These are phyloP conservation scores for Fragaria iinumae DNA, from an alignment of 306 rosid genomes.

Conservation along the genomic window DNA sequence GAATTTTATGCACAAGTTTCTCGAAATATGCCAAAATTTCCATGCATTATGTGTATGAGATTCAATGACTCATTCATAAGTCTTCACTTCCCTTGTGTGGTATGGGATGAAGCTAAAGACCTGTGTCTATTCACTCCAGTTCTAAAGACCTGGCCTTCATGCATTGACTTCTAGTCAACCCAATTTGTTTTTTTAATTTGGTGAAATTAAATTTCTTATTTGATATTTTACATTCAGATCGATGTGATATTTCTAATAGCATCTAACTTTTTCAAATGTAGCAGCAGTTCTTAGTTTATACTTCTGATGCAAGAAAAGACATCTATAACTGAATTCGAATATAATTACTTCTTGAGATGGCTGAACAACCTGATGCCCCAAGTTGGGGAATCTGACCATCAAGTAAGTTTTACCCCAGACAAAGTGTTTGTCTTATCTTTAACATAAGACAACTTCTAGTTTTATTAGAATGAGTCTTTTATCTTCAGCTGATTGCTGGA, in stretches of 20 bases:
- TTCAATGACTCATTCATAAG: not conserved
- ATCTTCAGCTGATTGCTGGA: not conserved
- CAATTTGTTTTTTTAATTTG: not conserved
- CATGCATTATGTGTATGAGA: not conserved
- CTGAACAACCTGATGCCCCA: not conserved
- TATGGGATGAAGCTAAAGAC: not conserved
- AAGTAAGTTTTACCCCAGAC: too few relatives aligned
- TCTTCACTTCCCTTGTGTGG: slow-evolving; percentile 1
- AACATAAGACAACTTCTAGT: too few relatives aligned
- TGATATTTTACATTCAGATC: not conserved
- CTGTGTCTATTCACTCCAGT: not conserved
- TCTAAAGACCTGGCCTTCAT: not conserved
- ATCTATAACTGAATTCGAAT: not conserved
- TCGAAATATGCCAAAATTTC: not conserved
- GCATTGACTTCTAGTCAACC: not conserved
- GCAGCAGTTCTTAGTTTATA: not conserved
- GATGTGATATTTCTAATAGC: not conserved
- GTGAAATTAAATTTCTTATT: not conserved
- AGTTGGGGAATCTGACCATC: not conserved
- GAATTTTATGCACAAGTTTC: not conserved
- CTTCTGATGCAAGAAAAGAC: not conserved
- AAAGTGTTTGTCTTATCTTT: too few relatives aligned
- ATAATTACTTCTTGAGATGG: not conserved
- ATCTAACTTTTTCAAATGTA: not conserved
- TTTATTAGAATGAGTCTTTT: too few relatives aligned